Percentiles rank a stretch among this genome's conserved stretches.
phyloP scores from a whole-genome alignment of 441 rosid genomes.

The Populus hybrid region DNA sequence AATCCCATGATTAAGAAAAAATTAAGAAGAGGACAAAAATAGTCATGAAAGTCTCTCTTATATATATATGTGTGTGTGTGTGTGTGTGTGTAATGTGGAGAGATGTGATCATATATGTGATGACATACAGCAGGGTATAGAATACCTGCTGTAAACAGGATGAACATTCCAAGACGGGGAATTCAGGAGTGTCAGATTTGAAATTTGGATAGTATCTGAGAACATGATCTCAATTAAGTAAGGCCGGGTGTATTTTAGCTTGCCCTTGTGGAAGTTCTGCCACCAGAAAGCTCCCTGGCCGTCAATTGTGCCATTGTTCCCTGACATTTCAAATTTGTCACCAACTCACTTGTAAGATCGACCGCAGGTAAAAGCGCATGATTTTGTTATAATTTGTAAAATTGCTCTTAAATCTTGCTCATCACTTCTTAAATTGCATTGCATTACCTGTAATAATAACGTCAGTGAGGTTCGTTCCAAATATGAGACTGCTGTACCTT shows the following conservation, averaged over 20 bases:
- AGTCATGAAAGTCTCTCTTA: too few relatives aligned
- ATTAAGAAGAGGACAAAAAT: background rate
- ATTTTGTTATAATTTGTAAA: background rate
- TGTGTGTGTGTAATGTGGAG: too few relatives aligned
- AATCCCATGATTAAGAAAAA: background rate
- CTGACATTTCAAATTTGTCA: constrained; percentile 25
- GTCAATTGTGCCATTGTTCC: constrained; percentile 73
- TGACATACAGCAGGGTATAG: background rate
- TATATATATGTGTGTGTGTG: too few relatives aligned
- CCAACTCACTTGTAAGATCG: background rate
- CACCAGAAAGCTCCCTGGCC: constrained; percentile 85
- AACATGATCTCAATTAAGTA: constrained; percentile 79
- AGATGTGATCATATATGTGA: background rate
- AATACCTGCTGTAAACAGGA: constrained; percentile 68
- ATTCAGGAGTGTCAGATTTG: constrained; percentile 62
- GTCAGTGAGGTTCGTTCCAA: constrained; percentile 68
- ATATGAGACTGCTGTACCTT: constrained; percentile 59
- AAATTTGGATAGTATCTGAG: constrained; percentile 60
- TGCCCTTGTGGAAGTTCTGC: constrained; percentile 48
- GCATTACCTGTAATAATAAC: constrained; percentile 59
- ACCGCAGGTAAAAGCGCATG: background rate
- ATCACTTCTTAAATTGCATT: background rate
- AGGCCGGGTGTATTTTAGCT: constrained; percentile 64
- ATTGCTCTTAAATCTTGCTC: background rate
- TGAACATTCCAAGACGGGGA: constrained; percentile 87